Percentiles rank a stretch among this genome's conserved stretches.
phyloP scores from a whole-genome alignment of 208 protist species.

The Trypanosoma avium region DNA sequence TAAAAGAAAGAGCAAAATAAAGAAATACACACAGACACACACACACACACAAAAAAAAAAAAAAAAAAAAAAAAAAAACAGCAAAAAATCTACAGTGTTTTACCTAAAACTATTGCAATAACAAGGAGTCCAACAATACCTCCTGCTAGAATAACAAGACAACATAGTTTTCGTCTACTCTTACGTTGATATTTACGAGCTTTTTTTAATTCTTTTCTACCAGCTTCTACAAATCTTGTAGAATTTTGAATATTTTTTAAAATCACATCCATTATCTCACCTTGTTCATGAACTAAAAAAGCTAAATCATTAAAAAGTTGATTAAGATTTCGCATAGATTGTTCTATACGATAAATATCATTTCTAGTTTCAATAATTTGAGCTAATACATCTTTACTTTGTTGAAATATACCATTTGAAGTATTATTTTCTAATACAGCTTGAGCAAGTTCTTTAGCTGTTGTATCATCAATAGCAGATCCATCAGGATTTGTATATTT shows the following conservation, averaged over 20 bases:
- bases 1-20: too few relatives aligned
- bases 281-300: slow-evolving; percentile 88
- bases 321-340: slow-evolving; percentile 83
- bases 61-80: neutral
- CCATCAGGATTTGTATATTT: slow-evolving; percentile 86
- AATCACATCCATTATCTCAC: slow-evolving; percentile 85
- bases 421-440: slow-evolving; percentile 80
- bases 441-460: slow-evolving; percentile 67
- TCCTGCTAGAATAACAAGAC: slow-evolving; percentile 42
- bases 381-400: slow-evolving; percentile 84
- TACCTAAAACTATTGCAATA: slow-evolving; percentile 40
- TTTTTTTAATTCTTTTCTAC: slow-evolving; percentile 67
- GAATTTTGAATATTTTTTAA: slow-evolving; percentile 67
- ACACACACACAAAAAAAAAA: slow-evolving; percentile 7
- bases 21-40: slow-evolving; percentile 4
- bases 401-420: slow-evolving; percentile 84
- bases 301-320: slow-evolving; percentile 90
- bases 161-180: slow-evolving; percentile 75
- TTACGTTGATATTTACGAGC: slow-evolving; percentile 79
- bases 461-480: slow-evolving; percentile 67
- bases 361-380: slow-evolving; percentile 86
- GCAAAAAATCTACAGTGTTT: slow-evolving; percentile 11
- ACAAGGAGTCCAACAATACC: slow-evolving; percentile 57
- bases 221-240: slow-evolving; percentile 59
- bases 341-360: slow-evolving; percentile 90